Evolutionary conservation across 2,329 filamentous ascomycete species (phyloP).

Genomic region (Colletotrichum orchidophilum): DNA sequence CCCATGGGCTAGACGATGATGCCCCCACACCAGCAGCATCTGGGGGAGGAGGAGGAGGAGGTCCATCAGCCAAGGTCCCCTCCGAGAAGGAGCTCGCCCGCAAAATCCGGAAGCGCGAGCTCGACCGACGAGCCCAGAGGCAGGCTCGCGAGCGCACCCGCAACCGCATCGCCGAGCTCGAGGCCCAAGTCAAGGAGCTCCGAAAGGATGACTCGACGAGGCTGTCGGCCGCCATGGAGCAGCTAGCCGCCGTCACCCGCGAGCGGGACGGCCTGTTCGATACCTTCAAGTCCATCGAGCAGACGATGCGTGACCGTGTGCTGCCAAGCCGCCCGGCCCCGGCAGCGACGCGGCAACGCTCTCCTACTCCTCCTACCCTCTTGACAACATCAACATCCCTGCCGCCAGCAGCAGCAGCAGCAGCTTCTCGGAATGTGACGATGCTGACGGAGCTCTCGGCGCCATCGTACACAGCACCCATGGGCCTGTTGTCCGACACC

Average conservation of each 20-base stretch:
- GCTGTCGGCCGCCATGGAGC: constrained; percentile 38
- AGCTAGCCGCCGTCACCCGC: constrained; percentile 38
- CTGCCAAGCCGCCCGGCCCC: constrained; percentile 2
- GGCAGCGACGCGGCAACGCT: neutral
- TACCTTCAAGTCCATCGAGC: constrained; percentile 32
- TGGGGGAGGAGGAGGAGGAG: neutral
- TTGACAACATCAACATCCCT: neutral
- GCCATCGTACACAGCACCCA: neutral
- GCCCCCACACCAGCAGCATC: constrained; percentile 12
- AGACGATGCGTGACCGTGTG: constrained; percentile 30
- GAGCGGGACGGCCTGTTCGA: constrained; percentile 37
- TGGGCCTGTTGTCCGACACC: neutral
- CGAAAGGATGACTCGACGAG: constrained; percentile 39
- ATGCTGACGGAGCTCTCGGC: neutral
- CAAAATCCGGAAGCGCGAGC: constrained; percentile 43
- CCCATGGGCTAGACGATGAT: neutral
- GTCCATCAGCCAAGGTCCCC: constrained; percentile 12
- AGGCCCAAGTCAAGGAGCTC: constrained; percentile 41
- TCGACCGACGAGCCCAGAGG: constrained; percentile 44
- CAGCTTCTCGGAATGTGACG: neutral
- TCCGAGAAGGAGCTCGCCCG: constrained; percentile 33
- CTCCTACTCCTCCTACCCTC: neutral
- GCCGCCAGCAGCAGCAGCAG: neutral
- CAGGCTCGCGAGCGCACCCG: constrained; percentile 44
- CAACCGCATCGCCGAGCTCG: constrained; percentile 43